Conservation (phyloP, 108 stramenopile genomes). For the Pseudonitzschia multiseries region DNA sequence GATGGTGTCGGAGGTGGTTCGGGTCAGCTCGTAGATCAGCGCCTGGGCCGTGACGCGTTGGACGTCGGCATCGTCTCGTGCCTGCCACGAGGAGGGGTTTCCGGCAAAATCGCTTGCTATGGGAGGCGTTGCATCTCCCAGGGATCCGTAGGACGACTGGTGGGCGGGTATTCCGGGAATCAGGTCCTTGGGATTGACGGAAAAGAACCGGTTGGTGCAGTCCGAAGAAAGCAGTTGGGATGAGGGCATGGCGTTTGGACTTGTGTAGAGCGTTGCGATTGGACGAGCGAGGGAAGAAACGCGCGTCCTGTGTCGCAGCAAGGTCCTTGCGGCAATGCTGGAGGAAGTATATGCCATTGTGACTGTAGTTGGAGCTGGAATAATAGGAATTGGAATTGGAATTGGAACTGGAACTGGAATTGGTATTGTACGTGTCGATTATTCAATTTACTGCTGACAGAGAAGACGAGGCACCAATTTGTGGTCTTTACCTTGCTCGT, state of each 20-base stretch:
- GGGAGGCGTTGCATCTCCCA: conserved; percentile 1
- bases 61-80: conserved; percentile 73
- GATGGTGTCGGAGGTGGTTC: conserved; percentile 66
- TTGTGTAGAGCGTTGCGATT: background rate
- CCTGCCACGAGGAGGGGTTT: conserved; percentile 57
- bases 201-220: background rate
- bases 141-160: conserved; percentile 13
- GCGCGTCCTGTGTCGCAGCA: background rate
- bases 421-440: too few species aligned
- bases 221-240: background rate
- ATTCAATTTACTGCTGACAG: too few species aligned
- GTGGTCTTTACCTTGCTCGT: too few species aligned
- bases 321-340: background rate
- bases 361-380: too few species aligned
- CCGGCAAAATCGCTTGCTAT: too few species aligned
- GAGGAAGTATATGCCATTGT: background rate
- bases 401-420: too few species aligned
- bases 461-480: too few species aligned
- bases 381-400: too few species aligned
- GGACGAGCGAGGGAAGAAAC: background rate
- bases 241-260: background rate
- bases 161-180: background rate
- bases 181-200: background rate
- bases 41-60: conserved; percentile 62
- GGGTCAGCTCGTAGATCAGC: conserved; percentile 77